Base-by-base conservation (phyloP, 768 basidiomycete species). In the Leucogyrophana mollusca region DNA sequence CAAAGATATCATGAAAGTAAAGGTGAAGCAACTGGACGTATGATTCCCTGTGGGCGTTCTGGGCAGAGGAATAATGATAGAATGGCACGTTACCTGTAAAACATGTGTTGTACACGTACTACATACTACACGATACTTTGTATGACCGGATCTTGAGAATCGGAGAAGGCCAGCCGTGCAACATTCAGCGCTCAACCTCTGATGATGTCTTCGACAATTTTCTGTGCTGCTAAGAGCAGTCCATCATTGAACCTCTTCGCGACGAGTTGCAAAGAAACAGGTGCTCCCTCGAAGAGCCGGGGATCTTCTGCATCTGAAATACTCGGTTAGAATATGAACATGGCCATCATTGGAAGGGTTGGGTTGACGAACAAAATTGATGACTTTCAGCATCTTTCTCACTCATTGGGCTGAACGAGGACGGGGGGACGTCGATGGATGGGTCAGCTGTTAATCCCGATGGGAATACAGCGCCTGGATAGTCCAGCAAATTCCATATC, bases 401-500 rank as follows among this genome's bases (percentile, higher is more conserved):
- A 10, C 60, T 41, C 39, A 62, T 25, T 11, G 47, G 35, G 1
- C 25, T 34, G 24, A 48, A 46, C 20, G 17, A 18, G 7, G 56
- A 33, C 35, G 53, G 32, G 13, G 45, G 11, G 16, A 39, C 13
- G 23, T 69, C 68, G 5, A 62, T 4, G 2, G 54, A 33, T 37
- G 35, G 35, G 9, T 37, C 35, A 37, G 45, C 35, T 21, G 6
- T 37, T 9, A 37, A 21, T 7, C 69, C 68, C 21, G 64, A 66
- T 4, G 72, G 72, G 54, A 73, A 67, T 2, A 69, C 65, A 6
- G 59, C 62, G 8, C 58, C 61, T 8, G 71, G 62, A 41, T 70
- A 72, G 52, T 74, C 72, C 13, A 62, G 49, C 10, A 72, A 53
- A 43, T 74, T 74, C 56, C 61, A 67, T 34, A 66, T 43, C 11